Evolutionary conservation across 257 asterid genomes (phyloP).

Genomic region (Anisodus tanguticus): DNA sequence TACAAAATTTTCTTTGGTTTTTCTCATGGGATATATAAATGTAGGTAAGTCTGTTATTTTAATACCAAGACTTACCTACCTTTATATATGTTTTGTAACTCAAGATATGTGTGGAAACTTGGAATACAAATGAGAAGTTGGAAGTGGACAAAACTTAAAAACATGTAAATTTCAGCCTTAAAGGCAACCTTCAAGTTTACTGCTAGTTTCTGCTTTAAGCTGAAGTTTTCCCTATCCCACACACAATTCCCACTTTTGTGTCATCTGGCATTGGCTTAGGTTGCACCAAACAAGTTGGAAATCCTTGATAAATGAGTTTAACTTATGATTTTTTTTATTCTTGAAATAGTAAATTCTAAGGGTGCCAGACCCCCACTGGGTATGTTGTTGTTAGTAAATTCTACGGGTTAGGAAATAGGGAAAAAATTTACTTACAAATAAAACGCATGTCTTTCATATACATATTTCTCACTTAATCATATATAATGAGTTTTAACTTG

Average conservation of each 20-base stretch:
- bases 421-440: no score
- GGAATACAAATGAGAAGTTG: slow-evolving; percentile 39
- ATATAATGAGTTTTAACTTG: no score
- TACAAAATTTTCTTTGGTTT: background rate
- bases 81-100: slow-evolving; percentile 17
- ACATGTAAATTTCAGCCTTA: slow-evolving; percentile 53
- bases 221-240: slow-evolving; percentile 43
- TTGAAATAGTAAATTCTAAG: no score
- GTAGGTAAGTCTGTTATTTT: slow-evolving; percentile 43
- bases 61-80: slow-evolving; percentile 40
- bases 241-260: background rate
- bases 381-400: no score
- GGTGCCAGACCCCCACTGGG: no score
- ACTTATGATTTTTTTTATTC: background rate
- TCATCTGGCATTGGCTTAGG: background rate
- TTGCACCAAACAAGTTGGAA: no score
- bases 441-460: no score
- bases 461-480: no score
- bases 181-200: slow-evolving; percentile 53
- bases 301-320: background rate
- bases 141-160: slow-evolving; percentile 52
- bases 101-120: slow-evolving; percentile 43
- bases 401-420: no score
- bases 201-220: slow-evolving; percentile 67
- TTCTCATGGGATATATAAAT: slow-evolving; percentile 34